A percentile compares a stretch with the other conserved stretches of the same genome.
Evolutionary conservation across 768 basidiomycete genomes (phyloP).

Genomic region (Lenzites betulinus): DNA sequence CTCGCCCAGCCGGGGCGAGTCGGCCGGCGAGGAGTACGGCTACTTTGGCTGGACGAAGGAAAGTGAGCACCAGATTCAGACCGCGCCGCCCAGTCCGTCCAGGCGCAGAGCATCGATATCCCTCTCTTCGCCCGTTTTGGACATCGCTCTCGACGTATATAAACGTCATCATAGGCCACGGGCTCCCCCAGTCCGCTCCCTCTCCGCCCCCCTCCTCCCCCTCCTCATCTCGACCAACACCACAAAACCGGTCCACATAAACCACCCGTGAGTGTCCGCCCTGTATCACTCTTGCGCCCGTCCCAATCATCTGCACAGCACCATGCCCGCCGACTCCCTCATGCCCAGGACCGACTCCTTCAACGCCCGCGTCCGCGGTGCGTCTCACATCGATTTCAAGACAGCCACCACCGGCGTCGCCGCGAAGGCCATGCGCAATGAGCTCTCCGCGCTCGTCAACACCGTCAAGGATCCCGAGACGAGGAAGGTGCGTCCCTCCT

Average conservation of each 20-base stretch:
- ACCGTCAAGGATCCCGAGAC: constrained; percentile 78
- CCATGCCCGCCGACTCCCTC: constrained; percentile 43
- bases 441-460: constrained; percentile 90
- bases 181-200: constrained; percentile 43
- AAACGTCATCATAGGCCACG: constrained; percentile 68
- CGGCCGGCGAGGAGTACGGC: constrained; percentile 3
- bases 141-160: constrained; percentile 40
- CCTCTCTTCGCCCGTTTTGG: constrained; percentile 18
- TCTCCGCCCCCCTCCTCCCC: constrained; percentile 54
- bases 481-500: constrained; percentile 64
- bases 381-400: constrained; percentile 92
- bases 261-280: constrained; percentile 34
- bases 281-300: constrained; percentile 17
- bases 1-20: constrained; percentile 28
- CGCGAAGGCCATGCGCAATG: constrained; percentile 96
- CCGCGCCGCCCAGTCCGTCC: constrained; percentile 27
- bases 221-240: constrained; percentile 62
- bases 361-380: constrained; percentile 73
- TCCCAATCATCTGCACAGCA: constrained; percentile 39
- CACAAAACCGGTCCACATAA: constrained; percentile 58
- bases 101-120: constrained; percentile 12
- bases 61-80: constrained; percentile 25
- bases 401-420: constrained; percentile 76
- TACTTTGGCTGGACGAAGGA: constrained; percentile 10
- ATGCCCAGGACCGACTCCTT: constrained; percentile 68